Conservation (phyloP, 2,329 filamentous ascomycete genomes). For the Decorospora gaudefroyi region DNA sequence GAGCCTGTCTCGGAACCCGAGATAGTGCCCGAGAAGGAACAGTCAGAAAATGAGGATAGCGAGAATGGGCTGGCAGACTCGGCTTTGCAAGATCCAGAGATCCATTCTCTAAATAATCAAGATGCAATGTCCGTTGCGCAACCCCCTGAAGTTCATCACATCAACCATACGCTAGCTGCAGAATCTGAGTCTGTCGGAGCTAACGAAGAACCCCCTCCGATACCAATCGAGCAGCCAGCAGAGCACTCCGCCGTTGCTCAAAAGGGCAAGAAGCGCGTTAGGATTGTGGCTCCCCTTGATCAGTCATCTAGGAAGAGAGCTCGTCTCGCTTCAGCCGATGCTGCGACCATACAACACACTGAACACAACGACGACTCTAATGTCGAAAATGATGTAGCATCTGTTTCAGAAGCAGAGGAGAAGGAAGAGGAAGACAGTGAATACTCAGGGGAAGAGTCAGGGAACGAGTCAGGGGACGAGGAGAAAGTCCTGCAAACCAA, state of each 20-base stretch:
- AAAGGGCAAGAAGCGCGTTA: constrained; percentile 29
- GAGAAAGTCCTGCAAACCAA: constrained; percentile 2
- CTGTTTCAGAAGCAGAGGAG: constrained; percentile 18
- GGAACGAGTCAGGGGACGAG: constrained; percentile 1
- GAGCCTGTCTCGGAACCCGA: constrained; percentile 8
- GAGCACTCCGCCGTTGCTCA: background rate
- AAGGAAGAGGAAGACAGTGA: background rate
- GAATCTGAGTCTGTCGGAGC: background rate
- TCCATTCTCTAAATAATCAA: background rate
- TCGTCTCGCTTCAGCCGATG: constrained; percentile 1
- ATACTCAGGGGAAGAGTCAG: too few species aligned
- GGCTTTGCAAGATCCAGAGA: background rate
- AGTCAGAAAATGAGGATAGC: constrained; percentile 12
- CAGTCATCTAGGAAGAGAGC: constrained; percentile 20
- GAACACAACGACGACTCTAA: constrained; percentile 6
- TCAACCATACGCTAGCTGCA: background rate
- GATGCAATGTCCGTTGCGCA: background rate
- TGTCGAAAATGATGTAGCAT: constrained; percentile 18
- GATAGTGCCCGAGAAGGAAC: constrained; percentile 1
- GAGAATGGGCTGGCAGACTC: constrained; percentile 6
- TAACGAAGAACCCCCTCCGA: background rate
- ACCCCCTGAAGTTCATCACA: background rate
- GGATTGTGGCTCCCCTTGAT: constrained; percentile 17
- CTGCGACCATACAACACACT: background rate
- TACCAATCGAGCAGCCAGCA: background rate